phyloP scores from a whole-genome alignment of 179 eudicot species.

The Heliamphora pulchella region DNA sequence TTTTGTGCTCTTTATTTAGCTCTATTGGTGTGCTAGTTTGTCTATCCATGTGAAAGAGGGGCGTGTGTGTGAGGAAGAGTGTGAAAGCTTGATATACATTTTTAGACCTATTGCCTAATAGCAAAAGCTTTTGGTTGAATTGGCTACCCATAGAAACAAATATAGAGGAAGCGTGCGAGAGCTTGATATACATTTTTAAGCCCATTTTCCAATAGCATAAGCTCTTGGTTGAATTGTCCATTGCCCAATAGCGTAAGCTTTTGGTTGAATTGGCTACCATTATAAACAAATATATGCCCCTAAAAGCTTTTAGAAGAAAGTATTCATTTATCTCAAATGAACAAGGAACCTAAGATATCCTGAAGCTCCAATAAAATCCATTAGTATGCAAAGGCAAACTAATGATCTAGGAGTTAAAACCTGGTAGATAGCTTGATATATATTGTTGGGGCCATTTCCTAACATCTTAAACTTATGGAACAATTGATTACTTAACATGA shows the following conservation, averaged over 20 bases:
- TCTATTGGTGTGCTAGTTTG: background rate
- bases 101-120: background rate
- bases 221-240: background rate
- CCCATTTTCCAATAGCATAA: background rate
- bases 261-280: background rate
- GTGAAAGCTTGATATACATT: conserved; percentile 2
- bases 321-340: background rate
- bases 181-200: background rate
- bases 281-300: background rate
- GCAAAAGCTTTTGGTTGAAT: background rate
- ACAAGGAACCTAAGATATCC: background rate
- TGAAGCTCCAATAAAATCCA: background rate
- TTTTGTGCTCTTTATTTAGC: conserved; percentile 4
- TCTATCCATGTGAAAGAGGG: background rate
- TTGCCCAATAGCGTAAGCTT: background rate
- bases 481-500: too few relatives aligned
- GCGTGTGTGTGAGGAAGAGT: background rate
- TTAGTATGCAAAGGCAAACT: background rate
- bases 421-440: background rate
- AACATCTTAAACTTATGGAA: too few relatives aligned
- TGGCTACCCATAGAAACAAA: background rate
- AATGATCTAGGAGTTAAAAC: background rate
- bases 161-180: background rate
- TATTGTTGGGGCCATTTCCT: too few relatives aligned
- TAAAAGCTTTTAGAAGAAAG: background rate